phyloP scores from a whole-genome alignment of 805 yeast genomes.

The Hanseniaspora lachancei region DNA sequence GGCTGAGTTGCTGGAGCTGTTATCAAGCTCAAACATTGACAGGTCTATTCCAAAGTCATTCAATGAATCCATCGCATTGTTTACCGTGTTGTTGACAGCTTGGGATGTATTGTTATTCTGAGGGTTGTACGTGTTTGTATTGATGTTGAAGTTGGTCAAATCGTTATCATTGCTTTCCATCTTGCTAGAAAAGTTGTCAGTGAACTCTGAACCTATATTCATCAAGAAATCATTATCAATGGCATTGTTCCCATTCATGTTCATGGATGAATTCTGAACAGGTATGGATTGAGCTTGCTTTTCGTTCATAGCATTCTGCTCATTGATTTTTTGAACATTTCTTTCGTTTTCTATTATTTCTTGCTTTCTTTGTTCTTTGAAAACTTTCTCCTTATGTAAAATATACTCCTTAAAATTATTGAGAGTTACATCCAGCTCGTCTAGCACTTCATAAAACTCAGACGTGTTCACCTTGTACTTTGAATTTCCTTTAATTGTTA shows the following conservation, averaged over 20 bases:
- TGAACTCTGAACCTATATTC: neutral
- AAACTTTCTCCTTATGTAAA: neutral
- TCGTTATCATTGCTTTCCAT: neutral
- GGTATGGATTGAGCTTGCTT: neutral
- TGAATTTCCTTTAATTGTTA: neutral
- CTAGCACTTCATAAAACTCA: slow-evolving; percentile 2
- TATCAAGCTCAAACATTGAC: slow-evolving; percentile 11
- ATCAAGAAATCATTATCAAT: neutral
- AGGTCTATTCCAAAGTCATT: slow-evolving; percentile 11
- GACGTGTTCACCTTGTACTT: neutral
- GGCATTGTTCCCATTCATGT: neutral
- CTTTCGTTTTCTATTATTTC: slow-evolving; percentile 3
- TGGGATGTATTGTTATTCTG: neutral
- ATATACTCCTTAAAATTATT: slow-evolving; percentile 3
- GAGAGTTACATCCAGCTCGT: slow-evolving; percentile 5
- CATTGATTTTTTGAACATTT: neutral
- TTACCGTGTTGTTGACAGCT: neutral
- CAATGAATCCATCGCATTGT: neutral
- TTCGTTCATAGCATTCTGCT: neutral
- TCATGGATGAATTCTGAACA: neutral
- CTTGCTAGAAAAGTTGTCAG: neutral
- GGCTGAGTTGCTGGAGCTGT: neutral
- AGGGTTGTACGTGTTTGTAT: neutral
- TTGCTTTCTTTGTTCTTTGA: slow-evolving; percentile 3
- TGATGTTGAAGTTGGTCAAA: neutral